These are phyloP conservation scores for Ramalina intermedia DNA, from an alignment of 495 filamentous ascomycete genomes.

Conservation along the genomic window DNA sequence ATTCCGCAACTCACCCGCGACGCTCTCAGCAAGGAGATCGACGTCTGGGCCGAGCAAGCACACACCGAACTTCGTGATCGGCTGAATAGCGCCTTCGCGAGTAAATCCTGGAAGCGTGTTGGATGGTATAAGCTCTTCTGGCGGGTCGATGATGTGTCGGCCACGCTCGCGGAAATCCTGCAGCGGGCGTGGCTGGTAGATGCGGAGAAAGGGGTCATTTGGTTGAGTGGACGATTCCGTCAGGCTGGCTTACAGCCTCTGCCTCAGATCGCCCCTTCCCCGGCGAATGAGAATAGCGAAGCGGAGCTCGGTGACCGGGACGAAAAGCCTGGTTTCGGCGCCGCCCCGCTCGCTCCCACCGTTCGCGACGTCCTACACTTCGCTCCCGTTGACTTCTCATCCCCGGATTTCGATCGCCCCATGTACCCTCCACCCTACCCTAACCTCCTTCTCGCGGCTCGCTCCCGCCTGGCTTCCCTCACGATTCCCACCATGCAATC, in stretches of 20 bases:
- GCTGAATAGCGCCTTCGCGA: constrained; percentile 58
- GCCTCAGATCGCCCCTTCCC: background rate
- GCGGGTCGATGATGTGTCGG: constrained; percentile 79
- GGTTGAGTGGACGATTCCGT: constrained; percentile 63
- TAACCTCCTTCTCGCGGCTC: constrained; percentile 31
- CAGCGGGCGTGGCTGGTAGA: constrained; percentile 54
- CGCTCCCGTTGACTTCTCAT: background rate
- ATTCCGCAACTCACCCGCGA: constrained; percentile 29
- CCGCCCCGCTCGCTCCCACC: constrained; percentile 1
- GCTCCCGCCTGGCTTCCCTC: constrained; percentile 39
- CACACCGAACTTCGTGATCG: constrained; percentile 72
- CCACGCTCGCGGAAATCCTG: constrained; percentile 65
- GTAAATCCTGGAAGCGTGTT: constrained; percentile 55
- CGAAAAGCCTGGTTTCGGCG: background rate
- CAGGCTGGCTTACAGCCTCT: constrained; percentile 44
- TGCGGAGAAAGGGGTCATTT: constrained; percentile 63
- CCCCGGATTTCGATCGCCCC: constrained; percentile 4
- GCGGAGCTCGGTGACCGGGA: background rate
- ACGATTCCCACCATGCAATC: constrained; percentile 67
- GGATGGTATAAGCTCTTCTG: constrained; percentile 94
- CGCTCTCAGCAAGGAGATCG: constrained; percentile 41
- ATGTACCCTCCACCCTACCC: constrained; percentile 22
- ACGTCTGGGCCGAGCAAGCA: constrained; percentile 59
- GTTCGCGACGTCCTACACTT: constrained; percentile 8
- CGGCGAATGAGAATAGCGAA: constrained; percentile 1